phyloP scores from a whole-genome alignment of 1,284 basidiomycete species.

The Kwoniella shivajii region DNA sequence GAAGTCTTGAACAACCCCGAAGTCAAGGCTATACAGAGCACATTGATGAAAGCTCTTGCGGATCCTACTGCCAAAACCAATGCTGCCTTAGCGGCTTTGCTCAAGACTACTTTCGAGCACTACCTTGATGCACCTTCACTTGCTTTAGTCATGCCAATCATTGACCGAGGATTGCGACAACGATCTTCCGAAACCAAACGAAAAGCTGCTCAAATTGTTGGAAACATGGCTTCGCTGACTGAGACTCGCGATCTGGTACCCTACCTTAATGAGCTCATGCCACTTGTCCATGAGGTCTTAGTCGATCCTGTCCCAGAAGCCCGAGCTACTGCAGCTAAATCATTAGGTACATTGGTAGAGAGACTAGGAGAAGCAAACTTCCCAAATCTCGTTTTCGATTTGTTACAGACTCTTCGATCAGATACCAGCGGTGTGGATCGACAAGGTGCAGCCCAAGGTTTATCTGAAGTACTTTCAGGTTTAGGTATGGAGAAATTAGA shows the following conservation, averaged over 20 bases:
- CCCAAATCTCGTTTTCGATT: constrained; percentile 89
- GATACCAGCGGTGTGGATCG: constrained; percentile 95
- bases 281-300: constrained; percentile 87
- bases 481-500: constrained; percentile 97
- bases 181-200: constrained; percentile 92
- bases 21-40: constrained; percentile 89
- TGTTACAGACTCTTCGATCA: constrained; percentile 86
- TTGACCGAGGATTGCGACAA: constrained; percentile 90
- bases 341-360: constrained; percentile 95
- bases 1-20: constrained; percentile 94
- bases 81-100: constrained; percentile 74
- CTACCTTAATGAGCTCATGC: constrained; percentile 83
- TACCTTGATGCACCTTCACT: constrained; percentile 98
- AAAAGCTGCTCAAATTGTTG: constrained; percentile 95
- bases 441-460: constrained; percentile 94
- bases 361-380: constrained; percentile 93
- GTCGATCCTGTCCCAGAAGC: constrained; percentile 97
- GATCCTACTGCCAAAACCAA: constrained; percentile 88
- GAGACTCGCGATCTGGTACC: constrained; percentile 97
- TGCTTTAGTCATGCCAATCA: constrained; percentile 94
- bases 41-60: constrained; percentile 91
- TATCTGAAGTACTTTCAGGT: constrained; percentile 92
- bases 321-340: constrained; percentile 93
- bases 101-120: constrained; percentile 96
- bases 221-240: constrained; percentile 91